phyloP scores from a whole-genome alignment of 495 filamentous ascomycete species.

The Ramalina peruviana region DNA sequence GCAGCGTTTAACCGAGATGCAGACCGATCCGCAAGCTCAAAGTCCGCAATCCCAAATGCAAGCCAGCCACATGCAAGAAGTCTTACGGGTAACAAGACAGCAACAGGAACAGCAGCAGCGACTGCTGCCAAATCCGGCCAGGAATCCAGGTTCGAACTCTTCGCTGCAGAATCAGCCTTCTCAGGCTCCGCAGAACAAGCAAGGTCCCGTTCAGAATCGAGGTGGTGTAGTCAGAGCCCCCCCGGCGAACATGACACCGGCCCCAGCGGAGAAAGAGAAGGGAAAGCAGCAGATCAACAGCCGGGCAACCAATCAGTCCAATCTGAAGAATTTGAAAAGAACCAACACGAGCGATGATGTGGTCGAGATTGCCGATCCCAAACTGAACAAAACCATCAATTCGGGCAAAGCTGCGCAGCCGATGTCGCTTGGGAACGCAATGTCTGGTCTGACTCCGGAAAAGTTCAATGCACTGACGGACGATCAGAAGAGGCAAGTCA shows the following conservation, averaged over 20 bases:
- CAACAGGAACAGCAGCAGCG: not conserved
- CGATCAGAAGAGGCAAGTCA: conserved; percentile 5
- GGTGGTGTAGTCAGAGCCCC: not conserved
- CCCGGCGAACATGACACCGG: not conserved
- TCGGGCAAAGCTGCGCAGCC: conserved; percentile 16
- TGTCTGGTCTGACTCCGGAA: conserved; percentile 1
- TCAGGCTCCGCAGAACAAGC: conserved; percentile 1
- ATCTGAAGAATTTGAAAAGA: conserved; percentile 32
- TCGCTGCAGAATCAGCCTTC: not conserved
- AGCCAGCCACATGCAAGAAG: not conserved
- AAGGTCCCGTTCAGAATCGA: not conserved
- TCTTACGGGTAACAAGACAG: not conserved
- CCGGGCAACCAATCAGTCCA: not conserved
- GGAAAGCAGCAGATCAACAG: not conserved
- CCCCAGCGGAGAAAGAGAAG: not conserved
- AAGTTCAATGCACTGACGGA: conserved; percentile 1
- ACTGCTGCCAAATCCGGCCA: not conserved
- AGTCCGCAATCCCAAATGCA: conserved; percentile 6
- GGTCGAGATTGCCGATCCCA: conserved; percentile 39
- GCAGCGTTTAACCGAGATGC: not conserved
- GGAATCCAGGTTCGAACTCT: not conserved
- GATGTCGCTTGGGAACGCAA: not conserved
- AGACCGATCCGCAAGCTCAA: not conserved
- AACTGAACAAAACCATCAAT: conserved; percentile 10
- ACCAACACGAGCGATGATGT: conserved; percentile 46